These are phyloP conservation scores for Diplodia sapinea DNA, from an alignment of 2,329 filamentous ascomycete genomes.

Conservation along the genomic window DNA sequence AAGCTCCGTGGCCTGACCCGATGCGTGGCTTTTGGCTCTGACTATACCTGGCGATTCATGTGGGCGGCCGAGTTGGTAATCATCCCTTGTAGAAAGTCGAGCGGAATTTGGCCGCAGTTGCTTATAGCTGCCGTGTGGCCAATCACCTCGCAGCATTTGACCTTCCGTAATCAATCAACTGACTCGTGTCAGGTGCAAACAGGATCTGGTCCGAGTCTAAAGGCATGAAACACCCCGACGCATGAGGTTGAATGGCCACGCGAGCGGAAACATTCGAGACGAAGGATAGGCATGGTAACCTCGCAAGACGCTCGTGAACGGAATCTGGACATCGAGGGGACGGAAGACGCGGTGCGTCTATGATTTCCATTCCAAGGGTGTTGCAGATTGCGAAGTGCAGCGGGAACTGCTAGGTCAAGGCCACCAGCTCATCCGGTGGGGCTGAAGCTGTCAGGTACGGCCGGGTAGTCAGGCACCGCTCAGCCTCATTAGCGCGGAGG, in stretches of 20 bases:
- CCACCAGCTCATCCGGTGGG: neutral
- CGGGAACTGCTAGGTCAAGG: neutral
- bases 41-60: neutral
- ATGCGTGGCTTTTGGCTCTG: neutral
- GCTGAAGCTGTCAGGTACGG: neutral
- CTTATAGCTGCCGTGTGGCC: neutral
- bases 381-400: neutral
- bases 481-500: neutral
- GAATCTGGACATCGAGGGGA: neutral
- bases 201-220: neutral
- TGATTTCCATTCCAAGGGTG: neutral
- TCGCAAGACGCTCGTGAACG: neutral
- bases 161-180: neutral
- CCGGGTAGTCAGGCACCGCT: neutral
- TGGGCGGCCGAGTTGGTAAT: constrained; percentile 4
- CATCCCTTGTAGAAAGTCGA: neutral
- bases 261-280: neutral
- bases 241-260: neutral
- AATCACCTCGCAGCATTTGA: neutral
- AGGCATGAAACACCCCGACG: neutral
- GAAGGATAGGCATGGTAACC: neutral
- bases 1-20: neutral
- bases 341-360: neutral
- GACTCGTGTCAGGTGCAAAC: neutral
- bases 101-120: constrained; percentile 14